Conservation (phyloP, 768 basidiomycete species). For the Amanita subjunquillea region DNA sequence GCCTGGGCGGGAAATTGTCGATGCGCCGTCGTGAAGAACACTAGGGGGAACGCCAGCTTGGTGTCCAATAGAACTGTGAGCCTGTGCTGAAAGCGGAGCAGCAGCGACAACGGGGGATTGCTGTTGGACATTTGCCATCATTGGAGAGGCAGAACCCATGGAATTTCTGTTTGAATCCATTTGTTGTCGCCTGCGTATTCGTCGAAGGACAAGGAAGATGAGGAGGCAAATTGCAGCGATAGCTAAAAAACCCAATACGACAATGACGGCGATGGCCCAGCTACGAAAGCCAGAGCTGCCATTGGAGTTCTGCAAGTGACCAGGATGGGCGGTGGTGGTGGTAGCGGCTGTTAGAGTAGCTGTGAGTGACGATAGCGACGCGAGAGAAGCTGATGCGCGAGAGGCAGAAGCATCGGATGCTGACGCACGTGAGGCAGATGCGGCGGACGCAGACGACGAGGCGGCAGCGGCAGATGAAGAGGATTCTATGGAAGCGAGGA, state of each 20-base stretch:
- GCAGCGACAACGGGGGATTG: constrained; percentile 37
- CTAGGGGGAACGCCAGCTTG: constrained; percentile 18
- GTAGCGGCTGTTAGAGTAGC: constrained; percentile 12
- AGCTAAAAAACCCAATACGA: constrained; percentile 77
- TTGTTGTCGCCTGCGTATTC: constrained; percentile 43
- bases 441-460: constrained; percentile 21
- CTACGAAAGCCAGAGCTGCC: constrained; percentile 50
- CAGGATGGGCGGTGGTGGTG: constrained; percentile 15
- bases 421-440: constrained; percentile 25
- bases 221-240: constrained; percentile 61
- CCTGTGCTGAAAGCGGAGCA: constrained; percentile 17
- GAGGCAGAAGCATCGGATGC: constrained; percentile 21
- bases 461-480: constrained; percentile 26
- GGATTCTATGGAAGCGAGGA: constrained; percentile 45
- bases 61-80: constrained; percentile 21
- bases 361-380: constrained; percentile 36
- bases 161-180: constrained; percentile 53
- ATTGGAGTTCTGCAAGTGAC: constrained; percentile 34
- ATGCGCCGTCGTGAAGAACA: constrained; percentile 61
- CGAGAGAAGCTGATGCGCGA: constrained; percentile 27
- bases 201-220: constrained; percentile 63
- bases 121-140: constrained; percentile 59
- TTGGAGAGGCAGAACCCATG: constrained; percentile 73
- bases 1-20: constrained; percentile 53
- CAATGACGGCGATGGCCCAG: constrained; percentile 90